Conservation (phyloP, 805 yeast species). For the Diddensiella transvaalensis region DNA sequence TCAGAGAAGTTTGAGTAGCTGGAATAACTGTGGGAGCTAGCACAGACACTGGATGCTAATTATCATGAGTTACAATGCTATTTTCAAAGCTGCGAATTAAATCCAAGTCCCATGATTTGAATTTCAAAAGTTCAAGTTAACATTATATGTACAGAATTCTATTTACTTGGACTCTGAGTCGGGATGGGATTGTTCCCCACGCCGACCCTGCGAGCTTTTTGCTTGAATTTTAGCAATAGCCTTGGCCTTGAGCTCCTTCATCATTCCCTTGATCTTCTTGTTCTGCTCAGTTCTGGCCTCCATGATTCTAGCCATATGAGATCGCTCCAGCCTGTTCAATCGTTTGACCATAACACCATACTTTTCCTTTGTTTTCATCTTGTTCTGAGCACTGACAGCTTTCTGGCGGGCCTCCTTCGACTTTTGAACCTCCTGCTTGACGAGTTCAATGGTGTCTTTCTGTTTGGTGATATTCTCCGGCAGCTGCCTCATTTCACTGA, state of each 20-base stretch:
- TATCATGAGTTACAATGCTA: too few relatives aligned
- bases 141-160: too few relatives aligned
- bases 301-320: not conserved
- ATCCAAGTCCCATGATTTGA: too few relatives aligned
- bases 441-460: not conserved
- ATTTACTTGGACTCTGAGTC: too few relatives aligned
- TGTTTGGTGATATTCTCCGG: not conserved
- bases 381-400: not conserved
- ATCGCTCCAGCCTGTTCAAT: not conserved
- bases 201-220: too few relatives aligned
- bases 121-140: too few relatives aligned
- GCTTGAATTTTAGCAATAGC: too few relatives aligned
- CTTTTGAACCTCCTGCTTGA: not conserved
- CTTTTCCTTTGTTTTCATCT: not conserved
- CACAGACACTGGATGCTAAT: too few relatives aligned
- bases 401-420: not conserved
- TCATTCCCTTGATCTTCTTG: not conserved
- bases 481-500: not conserved
- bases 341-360: not conserved
- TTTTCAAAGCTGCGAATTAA: too few relatives aligned
- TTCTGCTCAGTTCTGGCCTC: not conserved
- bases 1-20: too few relatives aligned
- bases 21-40: too few relatives aligned
- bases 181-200: too few relatives aligned
- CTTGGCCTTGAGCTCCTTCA: not conserved